Evolutionary conservation across 1,139 yeast species (phyloP), one percentile per base, ranked within the genome.

Genomic region (Candida sojae): DNA sequence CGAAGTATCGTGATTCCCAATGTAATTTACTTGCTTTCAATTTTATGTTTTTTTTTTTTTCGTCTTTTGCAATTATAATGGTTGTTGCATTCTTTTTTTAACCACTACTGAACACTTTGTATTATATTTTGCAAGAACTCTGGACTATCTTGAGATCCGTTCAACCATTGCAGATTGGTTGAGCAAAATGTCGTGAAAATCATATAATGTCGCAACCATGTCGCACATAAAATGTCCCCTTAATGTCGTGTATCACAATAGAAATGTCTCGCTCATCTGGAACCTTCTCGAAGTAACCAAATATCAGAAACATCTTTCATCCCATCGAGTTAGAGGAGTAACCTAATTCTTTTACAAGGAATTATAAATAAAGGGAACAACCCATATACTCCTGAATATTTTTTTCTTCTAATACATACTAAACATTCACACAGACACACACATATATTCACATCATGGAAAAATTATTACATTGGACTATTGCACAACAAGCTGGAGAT

Each of bases 391-490:
- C 36, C n/a, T 12, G 17, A 11, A 23, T 8, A 17, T 33, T 42
- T 31, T 8, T 17, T 30, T 23, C 13, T 4, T 31, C 10, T 17
- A 21, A 2, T 7, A 29, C 41, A 29, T 30, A 31, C n/a, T 17
- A 3, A 17, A 28, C 21, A 11, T 6, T 32, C 21, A 44, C 28
- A 6, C 38, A 29, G 9, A n/a, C 43, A 44, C 45, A 32, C 3
- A 23, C 11, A 36, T 29, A 36, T 37, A 32, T n/a, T 11, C 28
- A 48, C 35, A 25, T 5, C 30, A 92, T 92, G 98, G 97, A 92
- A 53, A 91, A 91, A 66, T 68, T 92, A 57, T 70, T 92, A 55
- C 89, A 90, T 57, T 92, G 98, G 98, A 90, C 97, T 5, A 79
- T 91, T 43, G 96, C 91, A 4, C 86, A 83, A 58, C 82, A 86